Evolutionary conservation across 108 stramenopile species (phyloP).

Genomic region (Parietichytrium sp.): DNA sequence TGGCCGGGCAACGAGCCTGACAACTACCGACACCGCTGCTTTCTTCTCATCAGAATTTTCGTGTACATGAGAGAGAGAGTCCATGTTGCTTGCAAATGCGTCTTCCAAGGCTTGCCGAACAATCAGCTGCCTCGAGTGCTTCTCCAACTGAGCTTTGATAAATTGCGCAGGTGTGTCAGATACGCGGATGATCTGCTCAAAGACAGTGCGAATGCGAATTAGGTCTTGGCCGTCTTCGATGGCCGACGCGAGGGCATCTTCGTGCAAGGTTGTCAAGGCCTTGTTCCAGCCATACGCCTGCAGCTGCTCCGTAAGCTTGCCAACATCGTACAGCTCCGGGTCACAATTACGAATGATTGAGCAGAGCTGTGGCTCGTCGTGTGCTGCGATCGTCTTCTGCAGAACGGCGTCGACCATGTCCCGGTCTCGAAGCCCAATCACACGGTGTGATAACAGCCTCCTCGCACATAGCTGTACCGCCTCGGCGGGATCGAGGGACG

Average conservation of each 20-base stretch:
- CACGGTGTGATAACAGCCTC: not conserved
- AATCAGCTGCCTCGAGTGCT: not conserved
- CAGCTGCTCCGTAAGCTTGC: constrained; percentile 4
- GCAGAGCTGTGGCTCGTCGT: not conserved
- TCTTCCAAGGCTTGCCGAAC: not conserved
- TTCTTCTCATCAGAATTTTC: not conserved
- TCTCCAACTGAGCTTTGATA: not conserved
- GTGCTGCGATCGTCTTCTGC: not conserved
- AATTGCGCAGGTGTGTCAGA: not conserved
- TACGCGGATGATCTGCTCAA: constrained; percentile 28
- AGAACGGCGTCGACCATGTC: not conserved
- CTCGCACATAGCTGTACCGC: not conserved
- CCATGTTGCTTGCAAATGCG: not conserved
- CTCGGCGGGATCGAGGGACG: not conserved
- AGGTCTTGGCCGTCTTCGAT: constrained; percentile 7
- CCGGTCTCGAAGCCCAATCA: not conserved
- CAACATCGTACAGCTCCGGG: constrained; percentile 13
- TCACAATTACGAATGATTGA: not conserved
- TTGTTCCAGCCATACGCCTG: constrained; percentile 22
- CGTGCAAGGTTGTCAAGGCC: not conserved
- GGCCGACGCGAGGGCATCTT: not conserved
- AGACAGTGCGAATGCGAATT: not conserved
- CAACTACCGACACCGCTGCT: not conserved
- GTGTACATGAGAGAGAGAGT: not conserved
- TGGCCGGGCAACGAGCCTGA: not conserved